A percentile compares a stretch with the other conserved stretches of the same genome.
Evolutionary conservation across 257 asterid genomes (phyloP).

Genomic region (Eustoma russellianum): DNA sequence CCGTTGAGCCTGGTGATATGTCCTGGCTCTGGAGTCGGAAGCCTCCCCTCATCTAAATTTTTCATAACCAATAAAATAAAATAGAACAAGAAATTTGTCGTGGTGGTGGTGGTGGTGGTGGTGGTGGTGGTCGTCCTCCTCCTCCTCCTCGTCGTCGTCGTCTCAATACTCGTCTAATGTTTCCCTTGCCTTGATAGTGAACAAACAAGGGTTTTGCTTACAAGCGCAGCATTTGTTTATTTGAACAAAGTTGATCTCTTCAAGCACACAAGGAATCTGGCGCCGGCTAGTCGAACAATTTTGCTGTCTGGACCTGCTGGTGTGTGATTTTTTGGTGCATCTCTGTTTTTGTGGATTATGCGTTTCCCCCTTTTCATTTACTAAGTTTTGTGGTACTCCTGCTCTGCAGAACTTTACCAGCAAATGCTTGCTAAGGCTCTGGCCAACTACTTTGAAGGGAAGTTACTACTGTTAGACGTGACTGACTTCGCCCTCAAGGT

Average conservation of each 20-base stretch:
- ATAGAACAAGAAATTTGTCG: too few relatives aligned
- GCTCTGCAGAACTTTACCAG: slow-evolving; percentile 52
- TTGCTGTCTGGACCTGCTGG: slow-evolving; percentile 86
- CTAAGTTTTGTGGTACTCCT: not conserved
- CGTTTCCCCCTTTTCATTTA: slow-evolving; percentile 1
- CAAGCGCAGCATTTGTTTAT: slow-evolving; percentile 72
- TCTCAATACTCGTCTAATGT: not conserved
- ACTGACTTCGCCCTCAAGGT: slow-evolving; percentile 72
- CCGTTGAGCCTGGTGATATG: too few relatives aligned
- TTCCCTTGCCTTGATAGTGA: slow-evolving; percentile 28
- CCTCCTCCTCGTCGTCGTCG: too few relatives aligned
- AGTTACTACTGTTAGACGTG: slow-evolving; percentile 55
- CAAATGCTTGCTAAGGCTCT: slow-evolving; percentile 81
- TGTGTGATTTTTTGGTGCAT: slow-evolving; percentile 14
- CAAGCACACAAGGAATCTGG: slow-evolving; percentile 62
- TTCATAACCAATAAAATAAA: too few relatives aligned
- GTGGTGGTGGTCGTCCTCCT: too few relatives aligned
- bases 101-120: too few relatives aligned
- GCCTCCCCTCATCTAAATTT: too few relatives aligned
- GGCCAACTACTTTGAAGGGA: slow-evolving; percentile 67
- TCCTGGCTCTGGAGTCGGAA: too few relatives aligned
- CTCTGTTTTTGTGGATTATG: not conserved
- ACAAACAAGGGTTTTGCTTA: slow-evolving; percentile 59
- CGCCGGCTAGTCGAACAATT: slow-evolving; percentile 81
- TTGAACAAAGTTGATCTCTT: slow-evolving; percentile 43